Percentiles rank a stretch among this genome's conserved stretches.
Conservation (phyloP, 768 basidiomycete species). For the Tricholoma terreum region DNA sequence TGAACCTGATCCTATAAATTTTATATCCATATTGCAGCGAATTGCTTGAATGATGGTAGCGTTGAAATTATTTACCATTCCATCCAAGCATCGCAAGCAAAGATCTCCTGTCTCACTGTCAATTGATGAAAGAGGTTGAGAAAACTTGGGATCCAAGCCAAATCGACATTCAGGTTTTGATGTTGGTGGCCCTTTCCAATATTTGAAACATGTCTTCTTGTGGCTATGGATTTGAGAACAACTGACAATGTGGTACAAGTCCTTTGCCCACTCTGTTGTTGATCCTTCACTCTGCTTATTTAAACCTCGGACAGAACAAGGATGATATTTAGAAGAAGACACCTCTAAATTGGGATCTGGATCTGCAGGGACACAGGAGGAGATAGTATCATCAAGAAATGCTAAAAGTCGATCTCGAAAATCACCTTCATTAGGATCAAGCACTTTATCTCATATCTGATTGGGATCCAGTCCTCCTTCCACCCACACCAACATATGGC, state of each 20-base stretch:
- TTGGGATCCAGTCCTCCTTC: too few relatives aligned
- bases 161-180: too few relatives aligned
- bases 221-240: slow-evolving; percentile 32
- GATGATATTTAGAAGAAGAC: slow-evolving; percentile 14
- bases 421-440: too few relatives aligned
- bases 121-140: too few relatives aligned
- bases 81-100: slow-evolving; percentile 24
- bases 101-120: slow-evolving; percentile 32
- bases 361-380: slow-evolving; percentile 20
- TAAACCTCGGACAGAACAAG: slow-evolving; percentile 13
- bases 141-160: too few relatives aligned
- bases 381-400: slow-evolving; percentile 29
- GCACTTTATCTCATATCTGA: too few relatives aligned
- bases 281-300: too few relatives aligned
- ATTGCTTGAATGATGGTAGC: slow-evolving; percentile 32
- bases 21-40: slow-evolving; percentile 46
- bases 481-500: too few relatives aligned
- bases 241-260: slow-evolving; percentile 19
- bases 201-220: slow-evolving; percentile 24
- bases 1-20: slow-evolving; percentile 39
- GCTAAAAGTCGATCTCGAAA: slow-evolving; percentile 18
- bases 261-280: slow-evolving; percentile 16
- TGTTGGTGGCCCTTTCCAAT: slow-evolving; percentile 24
- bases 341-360: background rate
- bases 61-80: slow-evolving; percentile 43